Evolutionary conservation across 2,329 filamentous ascomycete genomes (phyloP).

Genomic region (Passalora sequoiae): DNA sequence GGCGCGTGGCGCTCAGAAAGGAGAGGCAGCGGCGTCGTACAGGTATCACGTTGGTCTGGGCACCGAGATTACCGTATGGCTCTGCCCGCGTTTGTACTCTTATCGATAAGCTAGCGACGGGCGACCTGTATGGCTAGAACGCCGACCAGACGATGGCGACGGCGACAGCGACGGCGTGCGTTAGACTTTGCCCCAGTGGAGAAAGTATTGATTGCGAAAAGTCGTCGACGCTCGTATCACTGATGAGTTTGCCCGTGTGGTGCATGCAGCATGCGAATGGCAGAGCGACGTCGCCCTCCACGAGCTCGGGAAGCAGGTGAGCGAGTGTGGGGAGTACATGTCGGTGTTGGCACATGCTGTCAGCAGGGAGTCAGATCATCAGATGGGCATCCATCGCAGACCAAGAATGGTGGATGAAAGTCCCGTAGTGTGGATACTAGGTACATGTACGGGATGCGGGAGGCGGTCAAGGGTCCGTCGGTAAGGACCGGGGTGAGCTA

Average conservation of each 20-base stretch:
- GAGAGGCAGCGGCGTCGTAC: background rate
- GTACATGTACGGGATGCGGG: background rate
- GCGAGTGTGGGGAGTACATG: conserved; percentile 1
- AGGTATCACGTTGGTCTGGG: background rate
- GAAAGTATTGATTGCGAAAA: conserved; percentile 3
- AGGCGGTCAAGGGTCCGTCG: too few species aligned
- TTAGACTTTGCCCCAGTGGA: conserved; percentile 1
- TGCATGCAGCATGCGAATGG: too few species aligned
- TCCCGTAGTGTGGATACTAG: background rate
- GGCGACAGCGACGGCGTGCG: background rate
- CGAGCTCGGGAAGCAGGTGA: background rate
- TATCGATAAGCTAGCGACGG: too few species aligned
- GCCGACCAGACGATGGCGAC: background rate
- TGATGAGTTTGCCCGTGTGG: background rate
- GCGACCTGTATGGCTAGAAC: background rate
- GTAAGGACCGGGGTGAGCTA: too few species aligned
- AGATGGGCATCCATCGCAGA: conserved; percentile 5
- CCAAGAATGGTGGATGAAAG: background rate
- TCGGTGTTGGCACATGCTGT: background rate
- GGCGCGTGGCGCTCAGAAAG: too few species aligned
- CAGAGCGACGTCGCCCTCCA: conserved; percentile 3
- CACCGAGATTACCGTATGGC: background rate
- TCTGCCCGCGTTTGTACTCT: too few species aligned
- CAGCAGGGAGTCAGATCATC: background rate
- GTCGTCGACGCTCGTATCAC: background rate